Base-by-base conservation (phyloP, 495 filamentous ascomycete genomes). In the Hapsidospora chrysogenum region DNA sequence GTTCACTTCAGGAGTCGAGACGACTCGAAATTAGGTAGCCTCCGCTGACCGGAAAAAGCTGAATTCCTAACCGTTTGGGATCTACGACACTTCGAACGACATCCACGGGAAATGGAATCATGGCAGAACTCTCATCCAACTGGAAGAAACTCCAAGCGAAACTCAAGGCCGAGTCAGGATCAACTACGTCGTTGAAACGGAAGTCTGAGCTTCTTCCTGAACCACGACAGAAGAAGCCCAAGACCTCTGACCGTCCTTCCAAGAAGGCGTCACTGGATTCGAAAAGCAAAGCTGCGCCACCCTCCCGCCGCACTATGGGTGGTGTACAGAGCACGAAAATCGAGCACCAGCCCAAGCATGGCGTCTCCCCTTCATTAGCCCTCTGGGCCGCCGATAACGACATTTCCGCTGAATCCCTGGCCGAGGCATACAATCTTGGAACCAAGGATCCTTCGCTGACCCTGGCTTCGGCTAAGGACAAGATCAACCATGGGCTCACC, bases 121-220 rank as follows among this genome's bases (percentile, higher is more conserved):
- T 50, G 17, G 36, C 34, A 28, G 54, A 60, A 33, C 52, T 71
- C 21, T 71, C 66, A 1, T 63, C 64, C 39, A 85, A 85, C 57
- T 84, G 78, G 77, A 78, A 80, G 48, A 80, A 74, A 53, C 63
- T 83, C 38, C 76, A 81, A 62, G 68, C 58, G 40, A 66, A 64
- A 23, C 56, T 81, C 35, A 70, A 74, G 43, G 58, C 68, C 34
- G 61, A 73, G 21, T 53, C 58, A 11, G 53, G 49, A 4, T 58
- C 63, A 26, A 42, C 51, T 2, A 47, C 47, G 7, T 33, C 48
- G 29, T 30, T 35, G 25, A 57, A 41, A 41, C 51, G 43, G 37
- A 55, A 44, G 52, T 46, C 47, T 26, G 42, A 35, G 15, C 38
- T 35, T 19, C 19, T 9, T 45, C 28, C 43, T 30, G 36, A 39